Percentiles rank a stretch among this genome's conserved stretches.
phyloP scores from a whole-genome alignment of 352 stramenopile species.

The Globisporangium echinulatum region DNA sequence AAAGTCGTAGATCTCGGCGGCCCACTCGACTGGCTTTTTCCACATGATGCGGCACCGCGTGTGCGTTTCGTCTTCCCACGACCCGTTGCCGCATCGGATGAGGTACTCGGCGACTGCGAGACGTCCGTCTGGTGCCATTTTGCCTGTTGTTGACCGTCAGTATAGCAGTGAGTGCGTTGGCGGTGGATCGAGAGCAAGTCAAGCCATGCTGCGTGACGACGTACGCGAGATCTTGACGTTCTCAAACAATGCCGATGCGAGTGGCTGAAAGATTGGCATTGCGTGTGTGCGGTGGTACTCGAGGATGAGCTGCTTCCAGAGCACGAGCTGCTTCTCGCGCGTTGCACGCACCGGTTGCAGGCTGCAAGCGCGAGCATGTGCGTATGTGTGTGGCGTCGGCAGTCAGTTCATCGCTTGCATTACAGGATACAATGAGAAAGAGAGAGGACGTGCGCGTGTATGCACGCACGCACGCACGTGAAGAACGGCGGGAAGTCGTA shows the following conservation, averaged over 20 bases:
- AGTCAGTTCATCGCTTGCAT: no score
- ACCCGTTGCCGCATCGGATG: constrained; percentile 65
- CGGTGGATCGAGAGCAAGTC: no score
- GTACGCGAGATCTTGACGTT: constrained; percentile 79
- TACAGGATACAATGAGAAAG: neutral
- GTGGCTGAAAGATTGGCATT: constrained; percentile 66
- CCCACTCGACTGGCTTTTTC: constrained; percentile 80
- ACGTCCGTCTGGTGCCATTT: constrained; percentile 64
- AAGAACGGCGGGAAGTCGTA: constrained; percentile 87
- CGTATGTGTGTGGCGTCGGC: no score
- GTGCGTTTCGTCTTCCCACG: constrained; percentile 76
- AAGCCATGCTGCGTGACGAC: neutral
- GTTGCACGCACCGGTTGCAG: constrained; percentile 78
- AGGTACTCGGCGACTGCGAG: constrained; percentile 69
- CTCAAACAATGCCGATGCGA: constrained; percentile 64
- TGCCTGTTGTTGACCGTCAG: constrained; percentile 19
- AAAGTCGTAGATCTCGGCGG: constrained; percentile 81
- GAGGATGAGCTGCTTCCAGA: constrained; percentile 83
- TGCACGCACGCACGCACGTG: constrained; percentile 32
- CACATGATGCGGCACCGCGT: constrained; percentile 82
- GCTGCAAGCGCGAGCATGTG: constrained; percentile 12
- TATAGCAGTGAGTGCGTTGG: neutral
- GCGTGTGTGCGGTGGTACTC: constrained; percentile 75
- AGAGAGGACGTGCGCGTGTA: neutral
- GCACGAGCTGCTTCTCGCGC: constrained; percentile 80